Evolutionary conservation across 2,329 filamentous ascomycete genomes (phyloP).

Genomic region (Chlorencoelia australis): DNA sequence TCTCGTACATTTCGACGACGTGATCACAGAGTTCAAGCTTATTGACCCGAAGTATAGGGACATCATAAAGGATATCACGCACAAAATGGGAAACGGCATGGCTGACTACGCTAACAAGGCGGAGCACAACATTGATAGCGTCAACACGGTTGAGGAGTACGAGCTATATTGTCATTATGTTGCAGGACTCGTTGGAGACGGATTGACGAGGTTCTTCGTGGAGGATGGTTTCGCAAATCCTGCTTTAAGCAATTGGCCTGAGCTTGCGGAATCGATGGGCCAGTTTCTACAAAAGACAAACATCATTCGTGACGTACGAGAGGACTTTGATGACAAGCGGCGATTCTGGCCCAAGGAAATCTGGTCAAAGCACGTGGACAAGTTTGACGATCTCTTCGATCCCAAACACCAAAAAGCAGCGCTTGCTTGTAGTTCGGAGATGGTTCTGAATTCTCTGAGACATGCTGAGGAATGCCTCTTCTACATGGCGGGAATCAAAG

Average conservation of each 20-base stretch:
- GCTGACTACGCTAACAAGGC: slow-evolving; percentile 86
- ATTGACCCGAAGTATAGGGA: slow-evolving; percentile 74
- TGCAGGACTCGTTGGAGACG: slow-evolving; percentile 95
- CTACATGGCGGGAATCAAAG: slow-evolving; percentile 88
- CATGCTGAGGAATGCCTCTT: slow-evolving; percentile 91
- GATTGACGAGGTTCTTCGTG: slow-evolving; percentile 82
- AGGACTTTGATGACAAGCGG: slow-evolving; percentile 79
- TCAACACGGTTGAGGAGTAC: slow-evolving; percentile 79
- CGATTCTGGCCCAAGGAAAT: slow-evolving; percentile 95
- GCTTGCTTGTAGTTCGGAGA: slow-evolving; percentile 79
- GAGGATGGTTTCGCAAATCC: slow-evolving; percentile 79
- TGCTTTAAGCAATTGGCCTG: slow-evolving; percentile 64
- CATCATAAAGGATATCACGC: slow-evolving; percentile 86
- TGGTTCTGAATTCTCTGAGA: slow-evolving; percentile 82
- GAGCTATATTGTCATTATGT: slow-evolving; percentile 98
- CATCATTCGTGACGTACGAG: slow-evolving; percentile 90
- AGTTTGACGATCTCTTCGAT: slow-evolving; percentile 84
- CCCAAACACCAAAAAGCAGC: slow-evolving; percentile 68
- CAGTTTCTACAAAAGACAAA: slow-evolving; percentile 98
- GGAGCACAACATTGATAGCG: slow-evolving; percentile 68
- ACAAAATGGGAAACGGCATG: slow-evolving; percentile 98
- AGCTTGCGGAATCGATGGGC: slow-evolving; percentile 90
- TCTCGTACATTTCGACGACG: slow-evolving; percentile 81
- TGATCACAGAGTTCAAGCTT: slow-evolving; percentile 79
- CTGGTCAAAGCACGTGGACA: slow-evolving; percentile 89